Evolutionary conservation across 768 basidiomycete genomes (phyloP).

Genomic region (Candolleomyces eurysporus): DNA sequence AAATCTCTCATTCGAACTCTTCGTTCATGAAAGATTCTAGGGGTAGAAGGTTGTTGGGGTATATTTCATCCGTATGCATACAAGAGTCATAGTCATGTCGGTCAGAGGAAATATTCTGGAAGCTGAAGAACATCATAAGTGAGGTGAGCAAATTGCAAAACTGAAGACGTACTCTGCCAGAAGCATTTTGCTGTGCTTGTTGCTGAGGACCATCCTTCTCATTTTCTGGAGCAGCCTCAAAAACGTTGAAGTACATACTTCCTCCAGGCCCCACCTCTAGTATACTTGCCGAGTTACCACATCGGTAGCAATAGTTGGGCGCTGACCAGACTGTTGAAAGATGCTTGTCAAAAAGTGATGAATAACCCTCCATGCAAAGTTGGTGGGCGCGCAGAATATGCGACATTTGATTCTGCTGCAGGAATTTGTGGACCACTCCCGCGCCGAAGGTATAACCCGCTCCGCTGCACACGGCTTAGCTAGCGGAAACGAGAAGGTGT

Average conservation of each 20-base stretch:
- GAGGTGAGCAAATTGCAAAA: conserved; percentile 10
- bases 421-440: conserved; percentile 96
- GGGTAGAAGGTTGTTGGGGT: neutral
- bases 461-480: conserved; percentile 55
- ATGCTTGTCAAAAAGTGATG: conserved; percentile 94
- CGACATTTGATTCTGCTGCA: conserved; percentile 93
- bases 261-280: conserved; percentile 92
- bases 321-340: conserved; percentile 98
- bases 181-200: conserved; percentile 68
- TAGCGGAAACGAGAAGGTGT: conserved; percentile 11
- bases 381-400: conserved; percentile 98
- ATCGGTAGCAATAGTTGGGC: conserved; percentile 98
- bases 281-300: conserved; percentile 96
- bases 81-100: neutral
- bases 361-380: conserved; percentile 98
- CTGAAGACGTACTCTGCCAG: conserved; percentile 56
- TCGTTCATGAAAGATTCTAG: too few species aligned
- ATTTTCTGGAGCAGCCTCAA: conserved; percentile 98
- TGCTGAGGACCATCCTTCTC: conserved; percentile 87
- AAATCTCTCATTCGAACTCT: neutral
- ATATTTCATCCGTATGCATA: neutral
- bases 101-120: conserved; percentile 74
- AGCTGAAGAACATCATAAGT: conserved; percentile 41
- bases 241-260: conserved; percentile 92
- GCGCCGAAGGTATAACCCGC: conserved; percentile 99